Base-by-base conservation (phyloP, 371 early-diverging fungal genomes). In the Mortierella sp. region DNA sequence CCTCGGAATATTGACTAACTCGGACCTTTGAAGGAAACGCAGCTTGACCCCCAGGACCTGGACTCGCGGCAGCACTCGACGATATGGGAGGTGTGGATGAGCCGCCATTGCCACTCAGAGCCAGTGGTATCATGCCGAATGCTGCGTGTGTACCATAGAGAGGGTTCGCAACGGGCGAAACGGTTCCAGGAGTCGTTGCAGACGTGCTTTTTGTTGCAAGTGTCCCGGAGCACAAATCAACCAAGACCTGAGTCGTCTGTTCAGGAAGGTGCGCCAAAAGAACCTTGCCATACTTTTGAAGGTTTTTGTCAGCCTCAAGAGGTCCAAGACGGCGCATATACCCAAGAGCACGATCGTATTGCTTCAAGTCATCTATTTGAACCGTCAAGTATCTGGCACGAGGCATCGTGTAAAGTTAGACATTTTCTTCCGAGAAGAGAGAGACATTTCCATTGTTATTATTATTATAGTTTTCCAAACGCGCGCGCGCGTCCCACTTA, bases 311-410 rank as follows among this genome's bases (percentile, higher is more conserved):
- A 9, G 88, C 88, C 70, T 89, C 92, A 3, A 63, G 24, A 0
- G 87, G 83, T 0, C 83, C 80, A 12, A 93, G 70, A 23, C 84
- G 83, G 13, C 84, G 82, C 52, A 96, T 84, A 63, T 93, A 94
- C 0, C 79, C 79, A 2, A 96, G 80, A 0, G 95, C 91, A 0
- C 85, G 86, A 30, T 84, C 81, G 69, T 93, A 93, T n/a, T 91
- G 84, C 52, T 89, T 82, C 64, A 91, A 85, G 74, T 97, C 96
- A 71, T 96, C 96, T n/a, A 96, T 87, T 58, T 85, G 87, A 34
- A 94, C 90, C 41, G 86, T 84, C 67, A 95, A 64, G 84, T 94
- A 80, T 81, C 86, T 62, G 62, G 7, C 21, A 14, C 3, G 49
- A 3, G n/a, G 53, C 19, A 49, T 16, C 42, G 16, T 42, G 10